Conservation (phyloP, 2,329 filamentous ascomycete genomes). For the Amauroascus verrucosus region DNA sequence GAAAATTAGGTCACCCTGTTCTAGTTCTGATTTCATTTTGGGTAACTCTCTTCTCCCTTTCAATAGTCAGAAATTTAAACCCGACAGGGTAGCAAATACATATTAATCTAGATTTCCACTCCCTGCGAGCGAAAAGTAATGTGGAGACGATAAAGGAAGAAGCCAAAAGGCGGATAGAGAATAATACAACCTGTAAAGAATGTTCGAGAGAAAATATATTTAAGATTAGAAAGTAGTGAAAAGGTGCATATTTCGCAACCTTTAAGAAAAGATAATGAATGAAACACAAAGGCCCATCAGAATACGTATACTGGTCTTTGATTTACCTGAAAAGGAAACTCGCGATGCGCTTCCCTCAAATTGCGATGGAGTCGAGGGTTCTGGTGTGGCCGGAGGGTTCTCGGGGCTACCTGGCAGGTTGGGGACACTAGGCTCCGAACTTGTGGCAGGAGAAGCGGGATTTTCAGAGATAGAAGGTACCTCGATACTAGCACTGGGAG, state of each 20-base stretch:
- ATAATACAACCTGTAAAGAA: too few relatives aligned
- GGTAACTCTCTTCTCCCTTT: neutral
- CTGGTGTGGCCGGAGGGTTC: neutral
- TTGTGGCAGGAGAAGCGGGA: neutral
- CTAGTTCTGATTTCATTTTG: neutral
- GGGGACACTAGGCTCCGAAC: neutral
- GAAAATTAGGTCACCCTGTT: too few relatives aligned
- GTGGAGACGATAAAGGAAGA: too few relatives aligned
- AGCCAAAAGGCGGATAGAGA: too few relatives aligned
- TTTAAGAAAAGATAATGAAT: neutral
- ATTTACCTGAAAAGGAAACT: neutral
- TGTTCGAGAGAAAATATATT: too few relatives aligned
- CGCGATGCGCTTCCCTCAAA: slow-evolving; percentile 1
- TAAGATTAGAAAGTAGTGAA: neutral
- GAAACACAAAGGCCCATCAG: neutral
- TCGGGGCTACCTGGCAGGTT: neutral
- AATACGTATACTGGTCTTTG: neutral
- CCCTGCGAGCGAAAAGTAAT: too few relatives aligned
- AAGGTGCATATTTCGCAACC: neutral
- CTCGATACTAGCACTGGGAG: neutral
- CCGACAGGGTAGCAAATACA: too few relatives aligned
- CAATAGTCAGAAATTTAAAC: too few relatives aligned
- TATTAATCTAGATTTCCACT: too few relatives aligned
- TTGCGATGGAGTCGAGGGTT: neutral
- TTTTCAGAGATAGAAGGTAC: neutral